Base-by-base conservation (phyloP, 305 asterid species). In the Fraxinus latifolia region DNA sequence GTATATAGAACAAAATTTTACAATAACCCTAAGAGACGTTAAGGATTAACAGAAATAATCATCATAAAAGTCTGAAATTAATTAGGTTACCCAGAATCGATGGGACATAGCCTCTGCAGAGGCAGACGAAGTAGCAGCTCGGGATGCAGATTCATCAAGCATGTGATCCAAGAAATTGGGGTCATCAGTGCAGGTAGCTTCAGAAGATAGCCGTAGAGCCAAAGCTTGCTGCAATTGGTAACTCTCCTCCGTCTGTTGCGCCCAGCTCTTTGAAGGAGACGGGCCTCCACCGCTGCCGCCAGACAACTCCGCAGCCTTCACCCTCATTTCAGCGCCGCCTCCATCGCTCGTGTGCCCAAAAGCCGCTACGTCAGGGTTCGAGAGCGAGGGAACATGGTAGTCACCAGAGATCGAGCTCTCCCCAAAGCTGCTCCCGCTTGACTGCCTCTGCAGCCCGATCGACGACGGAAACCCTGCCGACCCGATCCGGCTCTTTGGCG, bases 231-330 rank as follows among this genome's bases (percentile, higher is more conserved):
- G 99, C 91, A 96, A 82, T 84, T 91, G 98, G 77, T 96, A 96
- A 84, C 98, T 93, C 94, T 96, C 98, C 87, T 92, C 99, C 81
- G 97, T 96, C 89, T 95, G 98, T 87, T 91, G 99, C 70, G 99
- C 98, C 99, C 99, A 96, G 88, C 98, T 96, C 90, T 92, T 95
- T 0, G 91, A 85, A 50, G 89, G 82, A 39, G 93, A 91, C 11
- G 92, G 86, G n/a, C 90, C 93, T 2, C 86, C 83, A 14, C 87
- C 89, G 7, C 89, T 87, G 7, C 88, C 90, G 15, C 89, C 87
- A 29, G 90, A 80, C 78, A 74, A 79, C 79, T 90, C 97, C 82
- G 81, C 85, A 71, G 89, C 81, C 81, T 88, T 92, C 81, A 70
- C 85, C 92, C 90, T 83, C 80, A 82, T 76, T 39, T 91, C 97